phyloP scores from a whole-genome alignment of 768 basidiomycete species.

The Lactarius trivialis region DNA sequence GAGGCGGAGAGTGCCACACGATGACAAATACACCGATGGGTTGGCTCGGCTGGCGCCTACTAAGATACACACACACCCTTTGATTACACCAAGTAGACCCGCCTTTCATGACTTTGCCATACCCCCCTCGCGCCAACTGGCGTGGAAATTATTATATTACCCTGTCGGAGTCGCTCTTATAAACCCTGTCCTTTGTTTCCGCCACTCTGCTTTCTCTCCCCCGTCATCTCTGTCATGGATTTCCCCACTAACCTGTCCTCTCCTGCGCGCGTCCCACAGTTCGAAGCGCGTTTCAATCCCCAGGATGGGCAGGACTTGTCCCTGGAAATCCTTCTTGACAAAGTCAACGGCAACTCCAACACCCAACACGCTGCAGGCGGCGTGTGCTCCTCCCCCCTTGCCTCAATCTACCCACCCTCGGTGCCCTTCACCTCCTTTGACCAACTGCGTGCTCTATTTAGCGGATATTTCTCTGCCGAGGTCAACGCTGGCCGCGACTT shows the following conservation, averaged over 20 bases:
- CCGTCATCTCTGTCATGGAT: not conserved
- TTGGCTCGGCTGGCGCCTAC: not conserved
- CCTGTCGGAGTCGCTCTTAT: constrained; percentile 1
- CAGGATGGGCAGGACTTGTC: not conserved
- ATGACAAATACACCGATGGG: not conserved
- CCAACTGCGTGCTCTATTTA: not conserved
- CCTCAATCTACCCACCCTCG: not conserved
- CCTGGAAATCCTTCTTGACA: not conserved
- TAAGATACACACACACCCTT: not conserved
- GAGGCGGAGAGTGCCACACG: not conserved
- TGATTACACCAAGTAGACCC: not conserved
- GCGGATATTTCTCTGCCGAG: not conserved
- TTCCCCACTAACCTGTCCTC: not conserved
- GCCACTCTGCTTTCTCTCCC: not conserved
- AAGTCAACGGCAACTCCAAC: not conserved
- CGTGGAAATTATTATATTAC: not conserved
- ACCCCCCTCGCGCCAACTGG: not conserved
- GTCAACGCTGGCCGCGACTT: not conserved
- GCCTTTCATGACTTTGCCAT: constrained; percentile 6
- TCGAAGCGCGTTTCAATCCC: not conserved
- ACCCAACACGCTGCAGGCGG: constrained; percentile 14
- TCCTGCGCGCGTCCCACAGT: not conserved
- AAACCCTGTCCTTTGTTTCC: not conserved
- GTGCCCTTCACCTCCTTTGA: not conserved
- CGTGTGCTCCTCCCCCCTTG: not conserved